These are phyloP conservation scores for Stagonosporopsis rhizophila DNA, from an alignment of 2,329 filamentous ascomycete genomes.

Conservation along the genomic window DNA sequence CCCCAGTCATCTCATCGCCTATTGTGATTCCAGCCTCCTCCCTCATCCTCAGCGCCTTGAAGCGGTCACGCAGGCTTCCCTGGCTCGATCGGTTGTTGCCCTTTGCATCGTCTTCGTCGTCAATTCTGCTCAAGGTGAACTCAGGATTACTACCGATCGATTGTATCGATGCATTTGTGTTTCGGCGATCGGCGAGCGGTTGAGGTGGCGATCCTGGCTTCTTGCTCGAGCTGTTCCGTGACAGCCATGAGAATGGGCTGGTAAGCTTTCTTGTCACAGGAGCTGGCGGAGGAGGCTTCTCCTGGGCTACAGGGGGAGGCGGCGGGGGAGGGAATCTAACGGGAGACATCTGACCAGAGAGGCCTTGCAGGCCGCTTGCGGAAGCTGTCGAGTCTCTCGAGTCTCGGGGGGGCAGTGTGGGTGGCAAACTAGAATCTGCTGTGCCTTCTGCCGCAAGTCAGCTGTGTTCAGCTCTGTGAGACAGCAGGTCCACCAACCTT, in stretches of 20 bases:
- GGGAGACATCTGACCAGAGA: slow-evolving; percentile 74
- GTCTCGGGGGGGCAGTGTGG: slow-evolving; percentile 63
- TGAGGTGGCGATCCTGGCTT: slow-evolving; percentile 64
- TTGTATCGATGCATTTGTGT: slow-evolving; percentile 80
- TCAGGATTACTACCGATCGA: slow-evolving; percentile 83
- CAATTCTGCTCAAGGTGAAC: slow-evolving; percentile 77
- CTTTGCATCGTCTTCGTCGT: slow-evolving; percentile 60
- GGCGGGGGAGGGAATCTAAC: slow-evolving; percentile 57
- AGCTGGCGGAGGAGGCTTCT: slow-evolving; percentile 40
- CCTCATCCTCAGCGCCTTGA: slow-evolving; percentile 54
- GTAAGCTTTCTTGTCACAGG: slow-evolving; percentile 72
- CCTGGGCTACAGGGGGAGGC: slow-evolving; percentile 37
- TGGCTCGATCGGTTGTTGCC: slow-evolving; percentile 46
- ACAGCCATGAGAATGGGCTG: slow-evolving; percentile 57
- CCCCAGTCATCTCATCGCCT: slow-evolving; percentile 56
- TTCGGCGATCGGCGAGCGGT: slow-evolving; percentile 63
- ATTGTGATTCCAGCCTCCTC: slow-evolving; percentile 53
- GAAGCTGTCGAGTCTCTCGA: slow-evolving; percentile 53
- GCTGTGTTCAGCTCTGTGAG: slow-evolving; percentile 17
- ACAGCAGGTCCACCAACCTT: slow-evolving; percentile 56
- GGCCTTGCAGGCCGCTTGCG: slow-evolving; percentile 63
- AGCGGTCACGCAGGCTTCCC: slow-evolving; percentile 55
- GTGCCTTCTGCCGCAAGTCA: slow-evolving; percentile 37
- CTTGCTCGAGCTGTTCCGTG: slow-evolving; percentile 61
- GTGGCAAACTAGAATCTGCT: slow-evolving; percentile 43